Conservation (phyloP, 2,329 filamentous ascomycete genomes). For the Curvularia sp. region DNA sequence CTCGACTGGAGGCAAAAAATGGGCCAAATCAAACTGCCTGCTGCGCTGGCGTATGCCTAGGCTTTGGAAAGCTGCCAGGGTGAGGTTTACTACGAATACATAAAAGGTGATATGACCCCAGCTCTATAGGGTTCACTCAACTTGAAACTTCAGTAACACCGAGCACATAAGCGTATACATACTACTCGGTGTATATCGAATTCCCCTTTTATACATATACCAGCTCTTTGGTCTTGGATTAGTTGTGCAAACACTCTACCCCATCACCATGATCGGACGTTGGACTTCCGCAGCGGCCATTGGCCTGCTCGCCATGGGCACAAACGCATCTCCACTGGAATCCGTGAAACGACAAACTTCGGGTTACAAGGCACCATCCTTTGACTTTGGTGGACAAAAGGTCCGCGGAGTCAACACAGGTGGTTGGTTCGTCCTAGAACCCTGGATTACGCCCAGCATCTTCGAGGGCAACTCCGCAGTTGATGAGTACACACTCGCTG, state of each 20-base stretch:
- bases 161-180: background rate
- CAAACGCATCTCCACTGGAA: constrained; percentile 41
- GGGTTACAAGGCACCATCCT: constrained; percentile 46
- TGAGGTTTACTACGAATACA: constrained; percentile 1
- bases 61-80: background rate
- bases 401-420: constrained; percentile 71
- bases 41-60: constrained; percentile 3
- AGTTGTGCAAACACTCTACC: constrained; percentile 17
- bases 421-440: constrained; percentile 70
- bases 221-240: constrained; percentile 19
- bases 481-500: constrained; percentile 64
- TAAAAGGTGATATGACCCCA: constrained; percentile 14
- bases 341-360: constrained; percentile 28
- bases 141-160: constrained; percentile 9
- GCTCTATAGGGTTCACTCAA: constrained; percentile 10
- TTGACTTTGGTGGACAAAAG: constrained; percentile 62
- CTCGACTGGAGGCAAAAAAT: constrained; percentile 11
- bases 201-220: constrained; percentile 9
- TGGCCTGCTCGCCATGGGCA: constrained; percentile 40
- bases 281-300: constrained; percentile 35
- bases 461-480: constrained; percentile 62
- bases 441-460: constrained; percentile 69
- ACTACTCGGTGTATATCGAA: background rate
- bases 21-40: constrained; percentile 9
- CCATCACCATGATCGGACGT: constrained; percentile 38